Base-by-base conservation (phyloP, 495 filamentous ascomycete species). In the Aspergillus carlsbadensis region DNA sequence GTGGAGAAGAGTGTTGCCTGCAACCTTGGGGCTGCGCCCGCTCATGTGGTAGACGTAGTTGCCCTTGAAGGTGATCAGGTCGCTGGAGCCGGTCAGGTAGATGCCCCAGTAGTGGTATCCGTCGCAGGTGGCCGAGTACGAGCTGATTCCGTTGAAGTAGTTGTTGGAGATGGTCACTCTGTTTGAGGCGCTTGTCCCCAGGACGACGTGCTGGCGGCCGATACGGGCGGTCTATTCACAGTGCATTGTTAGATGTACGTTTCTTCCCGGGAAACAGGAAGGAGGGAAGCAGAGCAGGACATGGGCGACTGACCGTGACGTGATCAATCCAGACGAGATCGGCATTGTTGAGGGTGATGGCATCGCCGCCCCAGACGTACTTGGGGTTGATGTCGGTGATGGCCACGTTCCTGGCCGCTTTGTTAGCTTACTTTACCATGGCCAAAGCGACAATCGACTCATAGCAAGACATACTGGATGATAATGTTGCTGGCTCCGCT, bases 351-450 rank as follows among this genome's bases (percentile, higher is more conserved):
- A 79, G 50, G 50, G 74, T 77, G 58, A 79, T 74, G 20, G 71
- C 76, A 47, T 79, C 76, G 49, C 76, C 76, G 58, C 76, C 76
- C 76, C 74, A 79, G 58, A 79, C 75, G 62, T 79, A 79, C 52
- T 76, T 57, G 49, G 74, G 67, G 69, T 79, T 78, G 48, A 79
- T 63, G 34, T 79, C 68, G 31, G 75, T 77, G 59, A 79, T 66
- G 42, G 70, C 70, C 47, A 79, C 71, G 64, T 79, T 79, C 59
- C 66, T 71, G 42, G 34, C 15, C 14, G n/a, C n/a, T n/a, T n/a
- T n/a, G n/a, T n/a, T n/a, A n/a, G n/a, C n/a, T n/a, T n/a, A n/a
- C n/a, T n/a, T n/a, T n/a, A n/a, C n/a, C n/a, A n/a, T n/a, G n/a
- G n/a, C n/a, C n/a, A n/a, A n/a, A 18, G 7, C 14, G 10, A 7